Conservation (phyloP, 202 grass and related monocot species). For the Elaeis oleifera region DNA sequence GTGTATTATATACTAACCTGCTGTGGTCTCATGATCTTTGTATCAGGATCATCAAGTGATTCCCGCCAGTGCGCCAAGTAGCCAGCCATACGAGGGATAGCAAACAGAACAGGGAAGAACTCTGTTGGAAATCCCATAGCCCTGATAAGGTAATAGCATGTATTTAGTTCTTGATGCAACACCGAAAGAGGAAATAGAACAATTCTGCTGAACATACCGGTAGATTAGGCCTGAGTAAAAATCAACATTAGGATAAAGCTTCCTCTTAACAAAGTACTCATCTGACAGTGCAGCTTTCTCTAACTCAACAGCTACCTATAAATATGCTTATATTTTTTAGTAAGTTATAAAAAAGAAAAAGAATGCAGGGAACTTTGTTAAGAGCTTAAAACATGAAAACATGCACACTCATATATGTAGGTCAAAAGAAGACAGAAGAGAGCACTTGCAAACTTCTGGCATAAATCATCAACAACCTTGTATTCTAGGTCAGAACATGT, state of each 20-base stretch:
- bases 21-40: constrained; percentile 96
- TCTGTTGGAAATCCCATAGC: constrained; percentile 95
- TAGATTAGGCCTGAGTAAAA: constrained; percentile 98
- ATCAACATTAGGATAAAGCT: constrained; percentile 97
- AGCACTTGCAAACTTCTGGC: too few species aligned
- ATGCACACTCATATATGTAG: too few species aligned
- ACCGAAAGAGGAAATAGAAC: neutral
- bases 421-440: too few species aligned
- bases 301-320: constrained; percentile 75
- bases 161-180: constrained; percentile 4
- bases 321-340: neutral
- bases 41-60: constrained; percentile 92
- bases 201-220: constrained; percentile 36
- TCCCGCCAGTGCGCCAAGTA: constrained; percentile 93
- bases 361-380: too few species aligned
- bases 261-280: constrained; percentile 90
- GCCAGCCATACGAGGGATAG: constrained; percentile 92
- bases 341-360: too few species aligned
- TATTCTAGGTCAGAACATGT: too few species aligned
- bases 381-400: too few species aligned
- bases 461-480: too few species aligned
- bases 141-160: constrained; percentile 33
- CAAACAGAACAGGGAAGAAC: constrained; percentile 87
- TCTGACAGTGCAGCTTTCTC: constrained; percentile 96
- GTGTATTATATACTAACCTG: constrained; percentile 46